Evolutionary conservation across 768 basidiomycete species (phyloP), one percentile per base, ranked within the genome.

Genomic region (Lactarius indigo): DNA sequence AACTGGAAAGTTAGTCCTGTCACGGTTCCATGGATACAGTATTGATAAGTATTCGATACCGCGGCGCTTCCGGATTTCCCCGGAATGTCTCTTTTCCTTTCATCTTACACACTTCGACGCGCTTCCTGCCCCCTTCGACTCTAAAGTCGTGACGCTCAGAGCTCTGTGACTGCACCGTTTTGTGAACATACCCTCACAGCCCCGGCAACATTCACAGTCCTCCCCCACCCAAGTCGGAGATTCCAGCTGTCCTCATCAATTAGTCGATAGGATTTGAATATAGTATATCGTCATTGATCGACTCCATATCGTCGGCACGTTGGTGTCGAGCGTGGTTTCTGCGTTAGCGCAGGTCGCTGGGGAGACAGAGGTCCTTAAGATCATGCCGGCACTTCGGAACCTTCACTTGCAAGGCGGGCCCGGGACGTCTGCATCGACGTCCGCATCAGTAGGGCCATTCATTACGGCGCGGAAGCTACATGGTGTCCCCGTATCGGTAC

Each of bases 321-420:
- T 26, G 31, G 33, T 13, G n/a, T 20, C 37, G 4, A 26, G 15
- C 20, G 5, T 58, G 7, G n/a, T 26, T 35, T 23, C 18, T 12
- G 57, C 57, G 1, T 26, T 58, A n/a, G n/a, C 13, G 5, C 33
- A n/a, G 12, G 35, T 58, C 30, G 18, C 57, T 0, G 33, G 3
- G 13, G 57, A 58, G 9, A 9, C 31, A n/a, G n/a, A n/a, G 15
- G 2, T 4, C 6, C 12, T 2, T 15, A n/a, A 33, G 2, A 35
- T 66, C 26, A 33, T 66, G 13, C 65, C 65, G 2, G 55, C 42
- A 0, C 55, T 66, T 28, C 55, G n/a, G 10, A 42, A 13, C 5
- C 54, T 66, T 37, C 41, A 20, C 28, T 57, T 61, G 42, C 41
- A 1, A n/a, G 13, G 28, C 23, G 23, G 23, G 23, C 47, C 23